Evolutionary conservation across 176 grass and related monocot genomes (phyloP).

Genomic region (Oryza australiensis): DNA sequence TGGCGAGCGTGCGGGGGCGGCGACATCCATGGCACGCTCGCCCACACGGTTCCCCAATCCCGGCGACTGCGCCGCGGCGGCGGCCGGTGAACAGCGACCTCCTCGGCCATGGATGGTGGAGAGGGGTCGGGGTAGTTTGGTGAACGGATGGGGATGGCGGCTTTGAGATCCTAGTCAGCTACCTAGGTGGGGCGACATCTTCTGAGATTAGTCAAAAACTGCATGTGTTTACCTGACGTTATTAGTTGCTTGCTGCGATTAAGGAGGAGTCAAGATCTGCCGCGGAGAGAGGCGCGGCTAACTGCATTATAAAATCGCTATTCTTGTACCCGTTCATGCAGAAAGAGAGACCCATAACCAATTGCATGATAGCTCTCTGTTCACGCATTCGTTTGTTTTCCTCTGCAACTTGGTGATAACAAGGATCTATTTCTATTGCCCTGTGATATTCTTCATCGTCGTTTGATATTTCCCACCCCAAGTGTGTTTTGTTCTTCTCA

Average conservation of each 20-base stretch:
- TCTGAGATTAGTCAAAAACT: neutral
- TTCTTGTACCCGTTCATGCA: neutral
- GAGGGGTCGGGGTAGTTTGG: too few relatives aligned
- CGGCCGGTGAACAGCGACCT: too few relatives aligned
- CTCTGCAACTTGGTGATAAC: too few relatives aligned
- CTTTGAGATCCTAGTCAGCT: neutral
- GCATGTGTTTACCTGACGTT: neutral
- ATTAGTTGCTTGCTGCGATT: neutral
- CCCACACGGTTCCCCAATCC: too few relatives aligned
- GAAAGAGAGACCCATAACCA: neutral
- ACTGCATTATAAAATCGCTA: neutral
- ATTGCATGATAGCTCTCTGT: neutral
- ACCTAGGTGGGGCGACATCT: neutral
- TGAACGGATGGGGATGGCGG: too few relatives aligned
- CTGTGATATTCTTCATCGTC: neutral
- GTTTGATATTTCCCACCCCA: neutral
- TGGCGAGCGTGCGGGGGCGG: too few relatives aligned
- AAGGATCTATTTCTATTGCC: neutral
- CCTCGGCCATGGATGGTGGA: too few relatives aligned
- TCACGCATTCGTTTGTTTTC: too few relatives aligned
- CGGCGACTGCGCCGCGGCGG: too few relatives aligned
- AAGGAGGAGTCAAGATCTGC: neutral
- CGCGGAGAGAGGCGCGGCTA: neutral
- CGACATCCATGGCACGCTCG: too few relatives aligned
- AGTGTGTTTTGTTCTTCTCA: neutral